Percentiles rank a stretch among this genome's conserved stretches.
Conservation (phyloP, 805 yeast genomes). For the Kodamaea restingae region DNA sequence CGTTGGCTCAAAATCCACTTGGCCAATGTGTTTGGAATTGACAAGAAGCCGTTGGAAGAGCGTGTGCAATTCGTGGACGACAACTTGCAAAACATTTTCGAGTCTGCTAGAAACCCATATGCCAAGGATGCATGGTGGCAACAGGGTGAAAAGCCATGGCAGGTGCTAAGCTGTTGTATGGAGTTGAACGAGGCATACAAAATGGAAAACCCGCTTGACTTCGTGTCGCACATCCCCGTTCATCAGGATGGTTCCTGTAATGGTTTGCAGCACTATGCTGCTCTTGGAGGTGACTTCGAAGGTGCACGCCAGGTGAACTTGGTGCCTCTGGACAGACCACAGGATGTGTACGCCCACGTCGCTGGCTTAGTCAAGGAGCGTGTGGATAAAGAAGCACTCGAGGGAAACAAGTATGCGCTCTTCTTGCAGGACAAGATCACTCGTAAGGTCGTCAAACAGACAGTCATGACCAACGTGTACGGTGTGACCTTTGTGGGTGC, state of each 20-base stretch:
- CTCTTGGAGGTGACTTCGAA: constrained; percentile 78
- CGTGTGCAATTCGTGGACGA: constrained; percentile 58
- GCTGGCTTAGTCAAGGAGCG: constrained; percentile 57
- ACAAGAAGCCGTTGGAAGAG: constrained; percentile 64
- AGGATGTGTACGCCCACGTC: constrained; percentile 72
- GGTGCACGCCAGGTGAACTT: constrained; percentile 80
- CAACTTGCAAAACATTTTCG: constrained; percentile 50
- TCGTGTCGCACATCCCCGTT: constrained; percentile 67
- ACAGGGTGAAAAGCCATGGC: constrained; percentile 81
- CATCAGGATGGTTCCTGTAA: constrained; percentile 89
- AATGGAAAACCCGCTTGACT: constrained; percentile 61
- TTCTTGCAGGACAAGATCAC: constrained; percentile 58
- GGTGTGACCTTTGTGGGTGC: constrained; percentile 97
- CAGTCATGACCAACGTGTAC: constrained; percentile 97
- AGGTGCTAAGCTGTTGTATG: constrained; percentile 64
- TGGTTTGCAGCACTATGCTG: constrained; percentile 84
- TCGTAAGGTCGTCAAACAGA: constrained; percentile 90
- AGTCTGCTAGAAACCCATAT: constrained; percentile 62
- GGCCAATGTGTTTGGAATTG: constrained; percentile 70
- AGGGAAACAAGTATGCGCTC: constrained; percentile 53
- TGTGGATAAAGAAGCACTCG: constrained; percentile 50
- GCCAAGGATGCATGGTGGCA: constrained; percentile 62
- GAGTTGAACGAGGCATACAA: constrained; percentile 61
- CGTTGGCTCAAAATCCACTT: constrained; percentile 74
- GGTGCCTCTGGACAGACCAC: constrained; percentile 67